Percentiles rank a stretch among this genome's conserved stretches.
Evolutionary conservation across 371 early-diverging fungal species (phyloP).

Genomic region (Mortierella sp.): DNA sequence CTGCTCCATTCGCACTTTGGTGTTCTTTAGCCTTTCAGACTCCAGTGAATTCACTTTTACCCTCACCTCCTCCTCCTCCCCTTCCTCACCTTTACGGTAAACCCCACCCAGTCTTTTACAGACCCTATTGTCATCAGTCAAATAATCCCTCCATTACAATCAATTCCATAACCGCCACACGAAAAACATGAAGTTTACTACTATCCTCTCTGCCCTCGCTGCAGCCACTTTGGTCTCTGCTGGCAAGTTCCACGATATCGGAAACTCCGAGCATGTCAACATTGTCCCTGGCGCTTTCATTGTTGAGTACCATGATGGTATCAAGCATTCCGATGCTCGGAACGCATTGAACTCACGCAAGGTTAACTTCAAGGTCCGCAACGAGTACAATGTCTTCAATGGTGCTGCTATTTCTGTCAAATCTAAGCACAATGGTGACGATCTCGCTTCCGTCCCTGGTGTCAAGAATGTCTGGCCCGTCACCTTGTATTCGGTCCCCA

Average conservation of each 20-base stretch:
- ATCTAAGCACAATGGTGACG: slow-evolving; percentile 37
- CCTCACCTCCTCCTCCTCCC: slow-evolving; percentile 9
- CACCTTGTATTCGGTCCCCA: slow-evolving; percentile 31
- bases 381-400: slow-evolving; percentile 49
- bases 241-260: slow-evolving; percentile 34
- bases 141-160: not conserved
- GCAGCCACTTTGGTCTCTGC: slow-evolving; percentile 52
- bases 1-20: not conserved
- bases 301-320: slow-evolving; percentile 38
- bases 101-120: slow-evolving; percentile 18
- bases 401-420: slow-evolving; percentile 47
- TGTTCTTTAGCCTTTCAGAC: slow-evolving; percentile 16
- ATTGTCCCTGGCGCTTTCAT: slow-evolving; percentile 30
- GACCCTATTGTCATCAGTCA: not conserved
- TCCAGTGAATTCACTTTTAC: not conserved
- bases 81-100: slow-evolving; percentile 17
- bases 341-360: slow-evolving; percentile 33
- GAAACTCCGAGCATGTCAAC: slow-evolving; percentile 2
- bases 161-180: not conserved
- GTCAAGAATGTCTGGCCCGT: slow-evolving; percentile 59
- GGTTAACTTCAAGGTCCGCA: slow-evolving; percentile 44
- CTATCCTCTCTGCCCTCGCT: slow-evolving; percentile 45
- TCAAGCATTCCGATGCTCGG: slow-evolving; percentile 29
- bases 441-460: slow-evolving; percentile 33
- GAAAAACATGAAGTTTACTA: slow-evolving; percentile 38